Percentiles rank a stretch among this genome's conserved stretches.
These are phyloP conservation scores for Hysterangium stoloniferum DNA, from an alignment of 768 basidiomycete genomes.

Conservation along the genomic window DNA sequence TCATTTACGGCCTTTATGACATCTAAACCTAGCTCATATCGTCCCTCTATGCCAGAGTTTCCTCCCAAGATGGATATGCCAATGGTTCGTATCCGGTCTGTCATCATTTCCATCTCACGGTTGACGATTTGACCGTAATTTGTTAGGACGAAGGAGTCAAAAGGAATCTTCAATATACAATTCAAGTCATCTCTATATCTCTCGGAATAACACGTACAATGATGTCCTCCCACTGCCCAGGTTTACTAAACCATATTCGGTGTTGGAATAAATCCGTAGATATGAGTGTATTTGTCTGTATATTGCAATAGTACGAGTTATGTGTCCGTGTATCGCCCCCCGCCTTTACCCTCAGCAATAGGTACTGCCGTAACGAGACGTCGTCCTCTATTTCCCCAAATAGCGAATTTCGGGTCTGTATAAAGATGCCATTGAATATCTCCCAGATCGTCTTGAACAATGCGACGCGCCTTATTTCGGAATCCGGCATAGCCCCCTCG, in stretches of 20 bases:
- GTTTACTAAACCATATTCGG: conserved; percentile 67
- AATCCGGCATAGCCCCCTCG: conserved; percentile 89
- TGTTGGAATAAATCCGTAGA: conserved; percentile 93
- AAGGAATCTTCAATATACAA: conserved; percentile 57
- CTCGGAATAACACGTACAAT: conserved; percentile 44
- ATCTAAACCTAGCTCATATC: conserved; percentile 78
- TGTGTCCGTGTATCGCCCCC: conserved; percentile 69
- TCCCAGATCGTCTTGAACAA: background rate
- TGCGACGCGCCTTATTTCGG: conserved; percentile 60
- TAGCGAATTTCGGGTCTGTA: conserved; percentile 50
- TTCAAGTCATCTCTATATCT: conserved; percentile 12
- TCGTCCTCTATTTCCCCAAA: conserved; percentile 87
- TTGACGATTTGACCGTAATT: conserved; percentile 65
- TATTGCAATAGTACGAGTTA: conserved; percentile 86
- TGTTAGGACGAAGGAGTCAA: conserved; percentile 66
- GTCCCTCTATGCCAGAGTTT: conserved; percentile 64
- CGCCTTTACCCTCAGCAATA: conserved; percentile 72
- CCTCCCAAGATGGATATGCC: conserved; percentile 87
- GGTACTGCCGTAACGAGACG: conserved; percentile 70
- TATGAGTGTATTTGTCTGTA: conserved; percentile 76
- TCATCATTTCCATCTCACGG: conserved; percentile 64
- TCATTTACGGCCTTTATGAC: conserved; percentile 77
- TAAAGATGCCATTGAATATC: background rate
- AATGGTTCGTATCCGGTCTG: conserved; percentile 67
- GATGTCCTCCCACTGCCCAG: conserved; percentile 75